Evolutionary conservation across 2,329 filamentous ascomycete species (phyloP).

Genomic region (Apiospora hydei): DNA sequence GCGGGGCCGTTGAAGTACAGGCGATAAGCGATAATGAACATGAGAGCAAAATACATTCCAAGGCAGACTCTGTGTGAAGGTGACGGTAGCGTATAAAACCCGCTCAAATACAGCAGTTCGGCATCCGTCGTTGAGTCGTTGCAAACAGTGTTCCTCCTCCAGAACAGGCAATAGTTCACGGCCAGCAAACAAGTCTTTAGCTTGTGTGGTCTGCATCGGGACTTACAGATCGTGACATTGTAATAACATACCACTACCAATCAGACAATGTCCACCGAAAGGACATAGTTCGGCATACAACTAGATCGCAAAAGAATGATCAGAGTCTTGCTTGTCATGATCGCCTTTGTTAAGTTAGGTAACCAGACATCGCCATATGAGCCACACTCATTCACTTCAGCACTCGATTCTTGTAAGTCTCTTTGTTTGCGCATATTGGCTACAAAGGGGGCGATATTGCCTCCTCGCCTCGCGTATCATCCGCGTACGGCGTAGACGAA

Average conservation of each 20-base stretch:
- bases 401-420: too few species aligned
- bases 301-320: neutral
- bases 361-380: too few species aligned
- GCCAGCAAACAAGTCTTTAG: neutral
- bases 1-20: conserved; percentile 7
- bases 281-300: neutral
- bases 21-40: neutral
- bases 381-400: too few species aligned
- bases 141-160: neutral
- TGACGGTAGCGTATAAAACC: neutral
- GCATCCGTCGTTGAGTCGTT: neutral
- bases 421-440: neutral
- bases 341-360: too few species aligned
- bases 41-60: neutral
- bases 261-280: too few species aligned
- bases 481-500: conserved; percentile 2
- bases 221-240: neutral
- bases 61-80: neutral
- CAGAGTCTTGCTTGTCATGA: too few species aligned
- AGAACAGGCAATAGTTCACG: neutral
- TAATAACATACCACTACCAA: neutral
- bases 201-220: neutral
- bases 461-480: neutral
- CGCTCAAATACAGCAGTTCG: neutral
- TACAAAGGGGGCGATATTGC: neutral